A percentile compares a stretch with the other conserved stretches of the same genome.
These are phyloP conservation scores for Rhizopus sp. DNA, from an alignment of 371 early-diverging fungal species.

Conservation along the genomic window DNA sequence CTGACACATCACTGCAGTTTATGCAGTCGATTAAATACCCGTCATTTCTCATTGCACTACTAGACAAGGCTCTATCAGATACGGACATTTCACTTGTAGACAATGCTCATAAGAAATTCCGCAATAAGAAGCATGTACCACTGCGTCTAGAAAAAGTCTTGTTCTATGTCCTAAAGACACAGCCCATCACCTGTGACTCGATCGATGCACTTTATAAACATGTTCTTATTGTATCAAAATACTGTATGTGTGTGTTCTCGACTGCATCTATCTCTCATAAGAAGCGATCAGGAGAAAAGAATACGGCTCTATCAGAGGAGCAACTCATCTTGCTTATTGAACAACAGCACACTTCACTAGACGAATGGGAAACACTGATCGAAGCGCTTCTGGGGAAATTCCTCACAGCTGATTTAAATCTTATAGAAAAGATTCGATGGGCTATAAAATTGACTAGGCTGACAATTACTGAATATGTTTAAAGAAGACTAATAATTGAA, in stretches of 20 bases:
- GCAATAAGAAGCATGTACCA: constrained; percentile 12
- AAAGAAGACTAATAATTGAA: background rate
- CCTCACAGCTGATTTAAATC: background rate
- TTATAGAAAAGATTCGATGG: constrained; percentile 25
- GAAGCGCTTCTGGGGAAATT: constrained; percentile 2
- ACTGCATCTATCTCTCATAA: constrained; percentile 13
- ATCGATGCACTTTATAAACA: constrained; percentile 20
- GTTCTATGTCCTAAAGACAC: constrained; percentile 19
- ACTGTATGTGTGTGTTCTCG: constrained; percentile 22
- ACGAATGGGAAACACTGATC: constrained; percentile 17
- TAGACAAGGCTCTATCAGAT: constrained; percentile 23
- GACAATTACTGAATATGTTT: constrained; percentile 20
- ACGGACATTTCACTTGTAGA: constrained; percentile 6
- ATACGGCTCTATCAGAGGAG: constrained; percentile 16
- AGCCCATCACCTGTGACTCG: background rate
- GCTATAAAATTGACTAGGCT: constrained; percentile 17
- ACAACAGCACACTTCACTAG: constrained; percentile 3
- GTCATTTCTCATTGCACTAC: constrained; percentile 11
- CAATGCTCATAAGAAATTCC: background rate
- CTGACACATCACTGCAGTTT: constrained; percentile 12
- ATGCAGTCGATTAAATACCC: constrained; percentile 26
- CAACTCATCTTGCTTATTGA: constrained; percentile 14
- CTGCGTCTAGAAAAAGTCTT: constrained; percentile 19
- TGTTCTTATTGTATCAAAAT: constrained; percentile 16
- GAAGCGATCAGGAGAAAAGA: constrained; percentile 9